phyloP scores from a whole-genome alignment of 1,139 yeast genomes.

The Protomyces macrosporus region DNA sequence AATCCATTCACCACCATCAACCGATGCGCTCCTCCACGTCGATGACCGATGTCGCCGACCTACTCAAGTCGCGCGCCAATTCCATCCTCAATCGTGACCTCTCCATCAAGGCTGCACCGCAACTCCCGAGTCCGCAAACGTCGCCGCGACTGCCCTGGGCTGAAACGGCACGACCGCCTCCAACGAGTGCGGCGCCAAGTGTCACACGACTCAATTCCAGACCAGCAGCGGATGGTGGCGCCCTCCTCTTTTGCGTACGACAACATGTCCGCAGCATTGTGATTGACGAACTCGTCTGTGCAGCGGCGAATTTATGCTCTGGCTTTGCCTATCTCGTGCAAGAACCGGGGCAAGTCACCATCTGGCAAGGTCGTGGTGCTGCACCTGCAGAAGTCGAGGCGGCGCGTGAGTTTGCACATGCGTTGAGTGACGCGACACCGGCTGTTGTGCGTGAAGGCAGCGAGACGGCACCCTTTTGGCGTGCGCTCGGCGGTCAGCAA shows the following conservation, averaged over 20 bases:
- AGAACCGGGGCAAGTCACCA: not conserved
- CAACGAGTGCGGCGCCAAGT: not conserved
- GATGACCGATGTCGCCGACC: slow-evolving; percentile 10
- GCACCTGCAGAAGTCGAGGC: slow-evolving; percentile 8
- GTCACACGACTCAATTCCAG: not conserved
- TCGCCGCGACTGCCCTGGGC: not conserved
- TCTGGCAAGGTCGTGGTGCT: slow-evolving; percentile 16
- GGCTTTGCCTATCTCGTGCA: slow-evolving; percentile 5
- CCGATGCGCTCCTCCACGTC: not conserved
- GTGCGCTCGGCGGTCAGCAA: slow-evolving; percentile 4
- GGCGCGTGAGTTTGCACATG: not conserved
- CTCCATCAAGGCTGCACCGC: not conserved
- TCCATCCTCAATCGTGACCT: not conserved
- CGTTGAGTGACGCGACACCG: not conserved
- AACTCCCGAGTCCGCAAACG: not conserved
- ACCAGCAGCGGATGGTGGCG: not conserved
- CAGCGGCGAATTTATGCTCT: slow-evolving; percentile 7
- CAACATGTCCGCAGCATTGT: not conserved
- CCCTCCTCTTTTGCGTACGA: slow-evolving; percentile 2
- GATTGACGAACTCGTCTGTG: slow-evolving; percentile 1
- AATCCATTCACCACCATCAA: not conserved
- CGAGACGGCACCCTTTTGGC: slow-evolving; percentile 2
- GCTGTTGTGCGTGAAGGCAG: slow-evolving; percentile 2
- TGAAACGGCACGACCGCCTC: not conserved
- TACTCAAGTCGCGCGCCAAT: slow-evolving; percentile 4